Percentiles rank a stretch among this genome's conserved stretches.
Evolutionary conservation across 345 rosid species (phyloP).

Genomic region (Draba incana): DNA sequence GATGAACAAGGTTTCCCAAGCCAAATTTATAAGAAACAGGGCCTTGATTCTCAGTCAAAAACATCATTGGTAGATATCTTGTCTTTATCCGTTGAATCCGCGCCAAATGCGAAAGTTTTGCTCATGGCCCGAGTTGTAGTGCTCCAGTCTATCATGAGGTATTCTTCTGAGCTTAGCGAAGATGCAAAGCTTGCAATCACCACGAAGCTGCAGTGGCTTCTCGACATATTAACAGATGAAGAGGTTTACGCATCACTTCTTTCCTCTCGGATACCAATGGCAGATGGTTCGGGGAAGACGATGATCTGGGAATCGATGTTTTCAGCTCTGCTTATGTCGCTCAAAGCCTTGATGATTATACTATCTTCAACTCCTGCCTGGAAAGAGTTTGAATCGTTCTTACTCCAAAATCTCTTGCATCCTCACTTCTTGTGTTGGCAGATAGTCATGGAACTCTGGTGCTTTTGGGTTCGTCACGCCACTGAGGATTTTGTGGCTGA

Average conservation of each 20-base stretch:
- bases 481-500: conserved; percentile 49
- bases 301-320: conserved; percentile 74
- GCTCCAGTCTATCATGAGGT: conserved; percentile 60
- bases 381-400: too few species aligned
- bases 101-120: conserved; percentile 44
- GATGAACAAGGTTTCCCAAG: conserved; percentile 41
- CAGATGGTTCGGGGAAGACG: conserved; percentile 57
- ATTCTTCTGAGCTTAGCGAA: conserved; percentile 55
- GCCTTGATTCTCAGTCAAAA: conserved; percentile 28
- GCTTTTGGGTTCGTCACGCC: conserved; percentile 75
- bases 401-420: conserved; percentile 79
- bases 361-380: too few species aligned
- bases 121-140: conserved; percentile 58
- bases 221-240: conserved; percentile 54
- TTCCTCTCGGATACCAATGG: conserved; percentile 61
- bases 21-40: conserved; percentile 36
- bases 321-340: too few species aligned
- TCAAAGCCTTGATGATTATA: too few species aligned
- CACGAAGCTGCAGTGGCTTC: conserved; percentile 71
- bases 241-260: conserved; percentile 73
- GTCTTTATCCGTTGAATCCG: conserved; percentile 47
- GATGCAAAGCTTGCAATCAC: conserved; percentile 53
- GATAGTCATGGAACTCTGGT: conserved; percentile 78
- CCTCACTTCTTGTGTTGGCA: conserved; percentile 87
- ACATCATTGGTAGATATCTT: conserved; percentile 55